A percentile compares a stretch with the other conserved stretches of the same genome.
phyloP scores from a whole-genome alignment of 2,329 filamentous ascomycete species.

The Aspergillus sp. region DNA sequence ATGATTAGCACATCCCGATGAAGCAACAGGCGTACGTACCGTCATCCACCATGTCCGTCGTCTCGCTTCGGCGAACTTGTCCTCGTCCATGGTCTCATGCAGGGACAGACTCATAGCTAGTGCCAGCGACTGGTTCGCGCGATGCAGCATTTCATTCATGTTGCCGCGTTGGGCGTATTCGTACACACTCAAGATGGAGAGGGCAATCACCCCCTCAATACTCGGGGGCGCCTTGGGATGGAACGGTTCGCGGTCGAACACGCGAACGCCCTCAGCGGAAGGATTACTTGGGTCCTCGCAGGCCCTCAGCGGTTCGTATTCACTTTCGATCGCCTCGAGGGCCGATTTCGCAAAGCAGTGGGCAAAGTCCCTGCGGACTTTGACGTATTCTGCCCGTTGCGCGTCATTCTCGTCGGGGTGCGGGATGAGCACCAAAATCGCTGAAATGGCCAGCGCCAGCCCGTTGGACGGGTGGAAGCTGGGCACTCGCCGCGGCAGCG shows the following conservation, averaged over 20 bases:
- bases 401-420: slow-evolving; percentile 20
- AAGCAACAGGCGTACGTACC: slow-evolving; percentile 9
- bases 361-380: slow-evolving; percentile 20
- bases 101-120: slow-evolving; percentile 24
- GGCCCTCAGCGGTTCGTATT: slow-evolving; percentile 21
- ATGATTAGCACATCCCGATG: not conserved
- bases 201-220: slow-evolving; percentile 26
- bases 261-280: slow-evolving; percentile 3
- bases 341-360: slow-evolving; percentile 23
- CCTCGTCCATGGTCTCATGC: slow-evolving; percentile 19
- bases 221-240: slow-evolving; percentile 20
- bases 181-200: slow-evolving; percentile 26
- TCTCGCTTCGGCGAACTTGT: slow-evolving; percentile 21
- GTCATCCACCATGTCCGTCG: slow-evolving; percentile 30
- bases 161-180: slow-evolving; percentile 31
- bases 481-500: slow-evolving; percentile 3
- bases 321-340: slow-evolving; percentile 22
- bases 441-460: slow-evolving; percentile 25
- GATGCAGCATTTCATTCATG: slow-evolving; percentile 26
- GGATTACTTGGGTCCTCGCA: slow-evolving; percentile 8
- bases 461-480: slow-evolving; percentile 22
- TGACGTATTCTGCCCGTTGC: slow-evolving; percentile 16
- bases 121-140: slow-evolving; percentile 26
- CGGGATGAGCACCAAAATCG: slow-evolving; percentile 27
- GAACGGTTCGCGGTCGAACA: slow-evolving; percentile 12